Conservation (phyloP, 768 basidiomycete genomes). For the Termitomyces eurrhizus region DNA sequence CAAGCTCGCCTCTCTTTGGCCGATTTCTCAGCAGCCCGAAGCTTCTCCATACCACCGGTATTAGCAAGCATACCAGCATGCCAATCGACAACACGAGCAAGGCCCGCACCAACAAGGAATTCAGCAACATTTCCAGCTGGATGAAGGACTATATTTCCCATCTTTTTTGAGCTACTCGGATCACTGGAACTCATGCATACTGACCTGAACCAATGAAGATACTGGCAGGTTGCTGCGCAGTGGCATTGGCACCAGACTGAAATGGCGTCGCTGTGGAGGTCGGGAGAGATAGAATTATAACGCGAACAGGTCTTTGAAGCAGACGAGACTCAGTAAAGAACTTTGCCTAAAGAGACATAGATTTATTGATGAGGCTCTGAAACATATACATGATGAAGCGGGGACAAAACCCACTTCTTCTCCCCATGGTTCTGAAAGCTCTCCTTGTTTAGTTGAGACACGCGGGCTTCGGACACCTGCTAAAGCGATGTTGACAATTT, state of each 20-base stretch:
- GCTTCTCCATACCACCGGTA: conserved; percentile 80
- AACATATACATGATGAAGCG: conserved; percentile 5
- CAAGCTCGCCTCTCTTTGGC: conserved; percentile 74
- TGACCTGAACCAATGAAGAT: conserved; percentile 86
- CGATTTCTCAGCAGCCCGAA: conserved; percentile 76
- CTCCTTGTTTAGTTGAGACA: conserved; percentile 66
- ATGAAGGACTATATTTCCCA: conserved; percentile 57
- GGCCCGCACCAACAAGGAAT: conserved; percentile 75
- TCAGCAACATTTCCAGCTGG: conserved; percentile 95
- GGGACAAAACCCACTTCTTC: conserved; percentile 67
- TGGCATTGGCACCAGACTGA: conserved; percentile 49
- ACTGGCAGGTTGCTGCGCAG: conserved; percentile 64
- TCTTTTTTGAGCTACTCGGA: not conserved
- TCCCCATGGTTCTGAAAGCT: conserved; percentile 76
- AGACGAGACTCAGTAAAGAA: conserved; percentile 91
- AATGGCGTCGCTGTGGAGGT: conserved; percentile 78
- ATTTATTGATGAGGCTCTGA: conserved; percentile 16
- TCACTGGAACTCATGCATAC: conserved; percentile 17
- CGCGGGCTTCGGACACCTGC: conserved; percentile 80
- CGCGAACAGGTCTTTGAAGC: conserved; percentile 73
- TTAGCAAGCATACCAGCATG: conserved; percentile 92
- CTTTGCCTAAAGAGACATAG: conserved; percentile 59
- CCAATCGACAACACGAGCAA: conserved; percentile 95
- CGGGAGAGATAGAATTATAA: conserved; percentile 77
- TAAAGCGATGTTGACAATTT: conserved; percentile 80